Conservation (phyloP, 495 filamentous ascomycete species). For the Aspergillus affinis region DNA sequence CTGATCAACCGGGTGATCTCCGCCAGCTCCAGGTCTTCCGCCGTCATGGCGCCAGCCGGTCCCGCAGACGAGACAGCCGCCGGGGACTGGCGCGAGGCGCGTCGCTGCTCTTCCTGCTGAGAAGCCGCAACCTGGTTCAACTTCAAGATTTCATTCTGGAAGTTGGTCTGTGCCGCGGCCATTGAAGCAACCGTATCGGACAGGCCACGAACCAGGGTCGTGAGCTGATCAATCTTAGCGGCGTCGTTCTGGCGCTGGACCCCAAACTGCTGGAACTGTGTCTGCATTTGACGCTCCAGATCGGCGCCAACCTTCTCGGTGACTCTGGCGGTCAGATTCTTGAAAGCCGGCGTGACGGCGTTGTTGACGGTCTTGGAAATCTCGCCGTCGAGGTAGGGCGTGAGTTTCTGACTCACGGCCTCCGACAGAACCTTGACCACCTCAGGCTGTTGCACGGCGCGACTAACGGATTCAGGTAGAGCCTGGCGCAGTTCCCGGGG, state of each 20-base stretch:
- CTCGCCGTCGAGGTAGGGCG: slow-evolving; percentile 65
- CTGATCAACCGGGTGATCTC: slow-evolving; percentile 65
- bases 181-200: slow-evolving; percentile 71
- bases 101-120: slow-evolving; percentile 8
- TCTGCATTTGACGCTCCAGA: slow-evolving; percentile 63
- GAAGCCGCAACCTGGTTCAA: slow-evolving; percentile 37
- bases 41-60: slow-evolving; percentile 41
- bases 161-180: slow-evolving; percentile 61
- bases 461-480: slow-evolving; percentile 55
- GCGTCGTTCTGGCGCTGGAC: slow-evolving; percentile 67
- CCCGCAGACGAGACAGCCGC: slow-evolving; percentile 26
- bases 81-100: slow-evolving; percentile 5
- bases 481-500: slow-evolving; percentile 54
- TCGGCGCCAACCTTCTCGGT: slow-evolving; percentile 61
- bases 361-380: slow-evolving; percentile 60
- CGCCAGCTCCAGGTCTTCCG: slow-evolving; percentile 64
- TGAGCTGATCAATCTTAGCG: slow-evolving; percentile 81
- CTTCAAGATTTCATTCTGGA: slow-evolving; percentile 60
- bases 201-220: slow-evolving; percentile 65
- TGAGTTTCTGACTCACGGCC: slow-evolving; percentile 62
- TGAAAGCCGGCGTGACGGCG: slow-evolving; percentile 64
- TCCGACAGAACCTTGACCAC: slow-evolving; percentile 70
- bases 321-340: slow-evolving; percentile 55
- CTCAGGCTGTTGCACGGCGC: slow-evolving; percentile 68
- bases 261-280: slow-evolving; percentile 65